Base-by-base conservation (phyloP, 106 monocot genomes). In the Dactylorhiza incarnata region DNA sequence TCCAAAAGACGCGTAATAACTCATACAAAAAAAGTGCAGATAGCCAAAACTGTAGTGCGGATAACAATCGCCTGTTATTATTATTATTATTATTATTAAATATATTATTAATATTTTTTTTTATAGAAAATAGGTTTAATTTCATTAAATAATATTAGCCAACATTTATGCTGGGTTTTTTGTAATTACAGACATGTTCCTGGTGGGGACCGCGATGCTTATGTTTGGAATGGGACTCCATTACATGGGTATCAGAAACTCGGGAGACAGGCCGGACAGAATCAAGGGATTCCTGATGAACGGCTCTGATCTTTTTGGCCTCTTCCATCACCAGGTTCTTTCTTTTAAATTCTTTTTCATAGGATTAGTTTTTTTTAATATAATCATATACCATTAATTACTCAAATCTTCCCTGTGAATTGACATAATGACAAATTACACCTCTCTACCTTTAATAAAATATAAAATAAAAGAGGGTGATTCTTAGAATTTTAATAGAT, bases 171-270 rank as follows among this genome's bases (percentile, higher is more conserved):
- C 0, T 54, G 3, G 5, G 2, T 14, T 23, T 62, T 62, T 5
- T 62, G 29, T 62, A 7, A 22, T 62, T 63, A 29, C 73, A 76
- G 76, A 63, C 48, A 77, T 77, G 76, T 82, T 82, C 19, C 76
- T 76, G 7, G 47, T 76, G 8, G 81, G 81, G 43, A 72, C 76
- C 50, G 76, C 77, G 50, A 29, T 77, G 76, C 76, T 82, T 23
- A 73, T 58, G 26, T 72, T 82, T 65, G 76, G 76, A 5, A 62
- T 82, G 47, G 71, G 77, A 6, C 20, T 82, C 61, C 72, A 81
- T 59, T 45, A 48, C 8, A 76, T 76, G 71, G 72, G 29, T 29
- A 29, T 81, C 43, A 24, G 19, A 14, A 68, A 54, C 10, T 4
- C 3, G 0, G 54, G 52, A 45, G 25, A 78, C 29, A 51, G 25